phyloP scores from a whole-genome alignment of 352 stramenopile genomes.

The Phytophthora citricola region DNA sequence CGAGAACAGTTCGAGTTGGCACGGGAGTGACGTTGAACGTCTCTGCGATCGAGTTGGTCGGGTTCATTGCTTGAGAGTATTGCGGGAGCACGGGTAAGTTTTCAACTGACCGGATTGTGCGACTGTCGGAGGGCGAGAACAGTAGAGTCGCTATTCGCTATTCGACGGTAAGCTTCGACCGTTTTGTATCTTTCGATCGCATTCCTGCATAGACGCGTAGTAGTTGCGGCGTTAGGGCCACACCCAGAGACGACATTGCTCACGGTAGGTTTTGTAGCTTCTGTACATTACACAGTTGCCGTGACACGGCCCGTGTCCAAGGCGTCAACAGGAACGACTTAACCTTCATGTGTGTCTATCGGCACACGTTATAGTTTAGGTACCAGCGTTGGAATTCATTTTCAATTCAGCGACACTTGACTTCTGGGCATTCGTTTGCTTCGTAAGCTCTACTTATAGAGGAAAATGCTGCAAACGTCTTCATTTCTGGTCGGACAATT shows the following conservation, averaged over 20 bases:
- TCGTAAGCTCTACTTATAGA: too few species aligned
- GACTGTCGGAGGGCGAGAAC: conserved; percentile 4
- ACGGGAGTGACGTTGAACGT: conserved; percentile 29
- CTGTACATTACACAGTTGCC: too few species aligned
- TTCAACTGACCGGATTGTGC: conserved; percentile 4
- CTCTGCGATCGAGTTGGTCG: conserved; percentile 14
- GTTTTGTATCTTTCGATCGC: conserved; percentile 18
- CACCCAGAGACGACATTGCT: too few species aligned
- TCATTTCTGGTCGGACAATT: not conserved
- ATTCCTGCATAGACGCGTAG: conserved; percentile 2
- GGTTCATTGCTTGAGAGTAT: conserved; percentile 3
- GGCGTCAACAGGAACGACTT: too few species aligned
- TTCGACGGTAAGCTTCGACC: conserved; percentile 32
- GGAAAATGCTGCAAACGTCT: too few species aligned
- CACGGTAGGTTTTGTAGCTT: too few species aligned
- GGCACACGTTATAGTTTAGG: too few species aligned
- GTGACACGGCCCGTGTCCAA: too few species aligned
- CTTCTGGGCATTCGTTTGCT: too few species aligned
- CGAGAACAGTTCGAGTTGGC: conserved; percentile 20
- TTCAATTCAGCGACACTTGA: too few species aligned
- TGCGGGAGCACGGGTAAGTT: conserved; percentile 3
- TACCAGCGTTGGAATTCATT: too few species aligned
- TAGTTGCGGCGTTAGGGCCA: conserved; percentile 4
- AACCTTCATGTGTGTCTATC: too few species aligned
- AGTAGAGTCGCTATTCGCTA: not conserved